These are phyloP conservation scores for Globisporangium parvum DNA, from an alignment of 352 stramenopile genomes.

Conservation along the genomic window DNA sequence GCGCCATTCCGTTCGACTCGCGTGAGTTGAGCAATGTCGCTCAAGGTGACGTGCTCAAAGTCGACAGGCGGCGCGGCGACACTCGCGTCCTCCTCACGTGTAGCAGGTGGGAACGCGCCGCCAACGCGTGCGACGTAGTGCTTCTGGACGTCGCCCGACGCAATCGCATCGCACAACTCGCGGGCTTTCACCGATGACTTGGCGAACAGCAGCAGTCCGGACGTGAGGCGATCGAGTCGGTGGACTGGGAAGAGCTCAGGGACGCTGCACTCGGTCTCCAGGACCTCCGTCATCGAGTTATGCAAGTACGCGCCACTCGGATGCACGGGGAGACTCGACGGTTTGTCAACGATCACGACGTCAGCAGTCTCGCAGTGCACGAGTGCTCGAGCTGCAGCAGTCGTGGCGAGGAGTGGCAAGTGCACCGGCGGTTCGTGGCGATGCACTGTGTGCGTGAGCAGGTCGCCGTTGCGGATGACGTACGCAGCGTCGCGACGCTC, in stretches of 20 bases:
- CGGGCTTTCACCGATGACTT: constrained; percentile 39
- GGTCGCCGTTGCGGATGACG: constrained; percentile 75
- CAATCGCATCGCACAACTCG: constrained; percentile 32
- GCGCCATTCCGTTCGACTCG: constrained; percentile 2
- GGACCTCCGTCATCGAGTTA: constrained; percentile 80
- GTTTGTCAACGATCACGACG: constrained; percentile 73
- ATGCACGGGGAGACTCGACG: constrained; percentile 88
- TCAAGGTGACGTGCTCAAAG: not conserved
- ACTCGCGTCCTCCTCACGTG: too few relatives aligned
- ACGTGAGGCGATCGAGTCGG: constrained; percentile 93
- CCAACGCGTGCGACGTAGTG: constrained; percentile 46
- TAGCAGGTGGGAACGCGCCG: constrained; percentile 28
- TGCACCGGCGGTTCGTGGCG: constrained; percentile 90
- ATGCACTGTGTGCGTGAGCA: constrained; percentile 89
- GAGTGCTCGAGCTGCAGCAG: constrained; percentile 4
- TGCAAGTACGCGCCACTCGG: constrained; percentile 87
- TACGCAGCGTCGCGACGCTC: constrained; percentile 41
- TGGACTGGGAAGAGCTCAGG: constrained; percentile 78
- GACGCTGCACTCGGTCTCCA: constrained; percentile 25
- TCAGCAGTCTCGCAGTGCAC: constrained; percentile 45
- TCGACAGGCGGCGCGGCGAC: not conserved
- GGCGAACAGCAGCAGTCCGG: constrained; percentile 51
- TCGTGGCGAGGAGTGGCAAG: constrained; percentile 5
- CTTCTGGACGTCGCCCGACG: constrained; percentile 33
- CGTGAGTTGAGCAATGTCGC: constrained; percentile 1